A percentile compares a stretch with the other conserved stretches of the same genome.
Evolutionary conservation across 352 stramenopile species (phyloP).

Genomic region (Blastocystis sp.): DNA sequence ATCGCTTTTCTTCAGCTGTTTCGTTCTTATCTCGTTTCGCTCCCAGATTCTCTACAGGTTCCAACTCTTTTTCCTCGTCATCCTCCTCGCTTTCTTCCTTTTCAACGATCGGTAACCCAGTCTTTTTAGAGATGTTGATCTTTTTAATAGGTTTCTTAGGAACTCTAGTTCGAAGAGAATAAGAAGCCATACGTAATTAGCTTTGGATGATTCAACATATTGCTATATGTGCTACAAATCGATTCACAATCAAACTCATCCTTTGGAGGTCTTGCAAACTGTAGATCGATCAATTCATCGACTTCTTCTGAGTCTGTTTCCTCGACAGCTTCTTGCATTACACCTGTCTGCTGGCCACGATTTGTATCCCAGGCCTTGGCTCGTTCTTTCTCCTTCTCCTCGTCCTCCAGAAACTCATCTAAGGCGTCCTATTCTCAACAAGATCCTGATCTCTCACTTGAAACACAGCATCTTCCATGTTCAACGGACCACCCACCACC

Average conservation of each 20-base stretch:
- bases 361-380: background rate
- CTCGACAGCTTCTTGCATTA: background rate
- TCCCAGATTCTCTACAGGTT: constrained; percentile 17
- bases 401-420: constrained; percentile 26
- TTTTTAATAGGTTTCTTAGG: constrained; percentile 2
- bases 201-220: constrained; percentile 52
- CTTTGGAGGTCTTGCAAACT: background rate
- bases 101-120: constrained; percentile 36
- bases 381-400: background rate
- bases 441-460: background rate
- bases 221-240: constrained; percentile 59
- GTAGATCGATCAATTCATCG: background rate
- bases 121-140: constrained; percentile 46
- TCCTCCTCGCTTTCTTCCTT: constrained; percentile 35
- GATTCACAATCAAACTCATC: constrained; percentile 52
- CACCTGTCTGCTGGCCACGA: background rate
- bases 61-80: constrained; percentile 6
- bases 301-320: constrained; percentile 37
- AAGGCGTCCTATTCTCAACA: constrained; percentile 11
- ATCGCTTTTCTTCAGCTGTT: constrained; percentile 24
- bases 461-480: constrained; percentile 7
- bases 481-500: background rate
- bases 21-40: constrained; percentile 47
- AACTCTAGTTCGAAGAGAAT: too few relatives aligned
- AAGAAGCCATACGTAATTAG: background rate